Base-by-base conservation (phyloP, 106 monocot species). In the Phalaenopsis equestris region DNA sequence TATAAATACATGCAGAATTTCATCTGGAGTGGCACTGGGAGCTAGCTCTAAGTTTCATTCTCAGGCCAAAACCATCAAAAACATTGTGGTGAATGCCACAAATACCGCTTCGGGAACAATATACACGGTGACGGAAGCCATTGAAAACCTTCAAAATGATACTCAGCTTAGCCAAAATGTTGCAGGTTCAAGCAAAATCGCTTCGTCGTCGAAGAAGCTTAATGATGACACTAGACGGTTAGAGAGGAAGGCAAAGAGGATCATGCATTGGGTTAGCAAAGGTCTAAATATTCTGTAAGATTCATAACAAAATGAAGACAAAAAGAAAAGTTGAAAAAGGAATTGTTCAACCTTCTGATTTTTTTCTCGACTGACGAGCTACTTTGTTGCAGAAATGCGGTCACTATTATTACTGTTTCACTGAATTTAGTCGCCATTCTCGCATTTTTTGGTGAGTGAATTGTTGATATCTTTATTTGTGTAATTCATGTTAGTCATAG, bases 251-350 rank as follows among this genome's bases (percentile, higher is more conserved):
- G 92, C 94, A 0, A 56, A 82, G 42, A 88, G 82, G 72, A 88
- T 55, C 12, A 85, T 87, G 83, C 45, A 74, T 14, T 42, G 72
- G 41, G 86, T 94, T 75, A 85, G 87, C 58, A 90, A 77, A 37
- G 94, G 92, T 23, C 89, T 99, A 64, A 83, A 88, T 41, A 91
- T 91, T 72, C 57, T 99, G 98, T 99, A 85, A 91, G 94, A 56
- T 67, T 5, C 37, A 36, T 74, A 43, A 45, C 41, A 16, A 67
- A 1, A 30, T 55, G 23, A 15, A 19, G 3, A 77, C 77, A 24
- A 6, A 45, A 17, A 5, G 64, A 1, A 19, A 6, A 45, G 6
- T 52, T 6, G 15, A 8, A 23, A 37, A 36, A n/a, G 19, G 10
- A 77, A 55, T 18, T 78, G 9, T 58, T 23, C 18, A 41, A 56